Conservation (phyloP, 2,329 filamentous ascomycete genomes). For the Aspergillus melleus region DNA sequence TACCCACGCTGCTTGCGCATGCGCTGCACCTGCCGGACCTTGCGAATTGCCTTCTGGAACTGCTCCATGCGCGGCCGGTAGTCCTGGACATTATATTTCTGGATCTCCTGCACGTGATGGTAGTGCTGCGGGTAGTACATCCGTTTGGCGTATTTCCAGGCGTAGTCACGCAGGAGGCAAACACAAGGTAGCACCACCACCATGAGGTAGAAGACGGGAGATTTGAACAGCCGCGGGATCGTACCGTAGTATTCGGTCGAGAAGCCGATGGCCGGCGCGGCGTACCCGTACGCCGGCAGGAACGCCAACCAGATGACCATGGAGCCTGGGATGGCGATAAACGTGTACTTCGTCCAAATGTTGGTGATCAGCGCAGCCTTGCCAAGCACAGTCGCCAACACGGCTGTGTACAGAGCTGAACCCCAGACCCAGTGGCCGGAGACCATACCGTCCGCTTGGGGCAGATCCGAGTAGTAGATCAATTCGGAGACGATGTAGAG, state of each 20-base stretch:
- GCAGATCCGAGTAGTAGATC: slow-evolving; percentile 79
- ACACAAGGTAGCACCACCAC: slow-evolving; percentile 74
- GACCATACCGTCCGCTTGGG: slow-evolving; percentile 73
- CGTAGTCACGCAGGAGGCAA: slow-evolving; percentile 84
- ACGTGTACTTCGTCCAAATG: slow-evolving; percentile 98
- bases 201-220: slow-evolving; percentile 89
- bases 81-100: slow-evolving; percentile 99
- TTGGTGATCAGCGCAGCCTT: slow-evolving; percentile 95
- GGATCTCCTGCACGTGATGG: slow-evolving; percentile 98
- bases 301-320: slow-evolving; percentile 91
- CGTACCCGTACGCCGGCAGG: slow-evolving; percentile 80
- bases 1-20: slow-evolving; percentile 99
- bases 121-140: slow-evolving; percentile 97
- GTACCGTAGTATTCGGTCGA: slow-evolving; percentile 84
- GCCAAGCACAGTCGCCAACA: slow-evolving; percentile 87
- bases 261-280: slow-evolving; percentile 78
- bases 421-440: slow-evolving; percentile 99
- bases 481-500: slow-evolving; percentile 83
- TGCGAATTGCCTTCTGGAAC: slow-evolving; percentile 98
- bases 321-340: slow-evolving; percentile 91
- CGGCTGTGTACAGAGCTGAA: slow-evolving; percentile 87
- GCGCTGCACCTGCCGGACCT: slow-evolving; percentile 95
- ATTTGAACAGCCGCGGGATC: slow-evolving; percentile 75
- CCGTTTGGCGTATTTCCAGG: slow-evolving; percentile 95
- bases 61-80: slow-evolving; percentile 98